Evolutionary conservation across 208 protist genomes (phyloP), one percentile per base, ranked within the genome.

Genomic region (Porcisia deanei): DNA sequence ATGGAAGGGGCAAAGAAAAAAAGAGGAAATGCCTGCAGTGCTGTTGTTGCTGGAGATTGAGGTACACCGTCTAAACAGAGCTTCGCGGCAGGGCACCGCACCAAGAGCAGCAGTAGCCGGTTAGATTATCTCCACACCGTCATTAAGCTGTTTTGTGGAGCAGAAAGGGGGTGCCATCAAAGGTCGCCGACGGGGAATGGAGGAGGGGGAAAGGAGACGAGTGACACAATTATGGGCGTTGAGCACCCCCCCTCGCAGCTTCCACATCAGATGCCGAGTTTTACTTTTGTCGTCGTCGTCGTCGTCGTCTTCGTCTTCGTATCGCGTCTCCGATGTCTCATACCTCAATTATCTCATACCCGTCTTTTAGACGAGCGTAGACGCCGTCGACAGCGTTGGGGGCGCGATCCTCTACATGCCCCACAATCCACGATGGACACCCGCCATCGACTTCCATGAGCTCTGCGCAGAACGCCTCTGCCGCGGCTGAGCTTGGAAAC

Each of bases 381-480:
- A 88, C 82, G 18, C 72, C 73, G 9, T 82, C 79, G n/a, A 71
- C 52, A 1, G 57, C 61, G 22, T 59, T 61, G 59, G 49, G 58
- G 22, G 68, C 77, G 10, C 77, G 73, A 47, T 71, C 54, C 41
- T 84, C 65, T 8, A 97, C 92, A 37, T 76, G 72, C 14, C 97
- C 97, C 22, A 99, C 88, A 53, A 98, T 85, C 94, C 95, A 98
- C 53, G 92, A 92, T 6, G 84, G 83, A 63, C 59, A 77, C 53
- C 88, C 85, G 52, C 82, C 83, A 67, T 98, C 97, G 18, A 85
- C 54, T 54, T 89, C 86, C 37, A 83, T 57, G 39, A 99, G 71
- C 7, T 94, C 95, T 18, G 55, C 65, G 25, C 89, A 86, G 60
- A 93, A 98, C 1, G 49, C 57, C 63, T 95, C 75, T 6, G 98